Percentiles rank a stretch among this genome's conserved stretches.
phyloP scores from a whole-genome alignment of 805 yeast species.

The Wickerhamomyces subpelliculosus region DNA sequence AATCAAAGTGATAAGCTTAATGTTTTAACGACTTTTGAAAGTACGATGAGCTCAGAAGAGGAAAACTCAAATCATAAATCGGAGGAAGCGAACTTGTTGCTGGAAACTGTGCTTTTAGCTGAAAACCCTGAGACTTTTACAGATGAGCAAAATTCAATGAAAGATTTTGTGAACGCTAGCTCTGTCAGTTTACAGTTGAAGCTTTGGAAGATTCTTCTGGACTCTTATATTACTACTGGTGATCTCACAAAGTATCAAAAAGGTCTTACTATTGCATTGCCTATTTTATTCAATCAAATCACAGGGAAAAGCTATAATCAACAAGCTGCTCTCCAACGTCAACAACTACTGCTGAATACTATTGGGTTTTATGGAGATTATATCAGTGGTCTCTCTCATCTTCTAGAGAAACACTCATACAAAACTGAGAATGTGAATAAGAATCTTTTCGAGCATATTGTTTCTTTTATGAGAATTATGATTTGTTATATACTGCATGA shows the following conservation, averaged over 20 bases:
- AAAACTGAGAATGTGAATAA: too few species aligned
- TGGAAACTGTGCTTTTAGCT: conserved; percentile 38
- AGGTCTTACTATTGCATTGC: conserved; percentile 48
- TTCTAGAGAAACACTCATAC: conserved; percentile 30
- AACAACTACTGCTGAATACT: conserved; percentile 37
- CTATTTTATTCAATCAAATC: conserved; percentile 34
- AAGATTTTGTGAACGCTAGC: conserved; percentile 52
- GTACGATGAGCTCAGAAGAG: conserved; percentile 13
- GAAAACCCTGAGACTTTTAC: conserved; percentile 15
- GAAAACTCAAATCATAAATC: conserved; percentile 15
- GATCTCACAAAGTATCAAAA: conserved; percentile 30
- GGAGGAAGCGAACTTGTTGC: conserved; percentile 25
- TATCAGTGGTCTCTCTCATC: conserved; percentile 29
- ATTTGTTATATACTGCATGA: conserved; percentile 34
- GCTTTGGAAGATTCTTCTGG: conserved; percentile 69
- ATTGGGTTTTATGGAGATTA: conserved; percentile 50
- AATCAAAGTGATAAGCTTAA: conserved; percentile 65
- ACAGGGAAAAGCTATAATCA: conserved; percentile 18
- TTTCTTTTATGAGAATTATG: too few species aligned
- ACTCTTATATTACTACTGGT: conserved; percentile 35
- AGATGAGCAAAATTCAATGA: conserved; percentile 43
- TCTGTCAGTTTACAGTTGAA: conserved; percentile 62
- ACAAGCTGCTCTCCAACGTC: conserved; percentile 28
- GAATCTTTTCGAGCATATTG: too few species aligned
- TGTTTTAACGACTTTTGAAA: conserved; percentile 60